phyloP scores from a whole-genome alignment of 2,329 filamentous ascomycete genomes.

The Cordyceps javanica region DNA sequence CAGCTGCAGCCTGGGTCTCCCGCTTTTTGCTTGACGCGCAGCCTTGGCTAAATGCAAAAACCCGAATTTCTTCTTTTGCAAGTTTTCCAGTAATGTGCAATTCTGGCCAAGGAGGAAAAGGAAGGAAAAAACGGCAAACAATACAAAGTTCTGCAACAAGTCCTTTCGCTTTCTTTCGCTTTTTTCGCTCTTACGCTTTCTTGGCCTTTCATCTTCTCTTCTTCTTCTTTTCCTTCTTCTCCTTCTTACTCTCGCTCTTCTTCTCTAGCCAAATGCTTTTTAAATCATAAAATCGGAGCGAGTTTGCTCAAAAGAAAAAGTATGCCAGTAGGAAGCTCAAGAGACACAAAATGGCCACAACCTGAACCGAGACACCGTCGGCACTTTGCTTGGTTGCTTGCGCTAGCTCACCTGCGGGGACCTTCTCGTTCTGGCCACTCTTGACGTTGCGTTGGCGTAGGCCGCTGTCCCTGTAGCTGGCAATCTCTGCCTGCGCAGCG shows the following conservation, averaged over 20 bases:
- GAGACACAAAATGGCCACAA: conserved; percentile 77
- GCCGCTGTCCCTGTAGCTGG: conserved; percentile 64
- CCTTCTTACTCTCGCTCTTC: neutral
- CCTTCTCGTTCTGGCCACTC: conserved; percentile 42
- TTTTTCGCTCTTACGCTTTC: neutral
- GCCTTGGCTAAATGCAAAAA: neutral
- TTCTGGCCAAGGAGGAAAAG: neutral
- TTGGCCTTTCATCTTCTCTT: neutral
- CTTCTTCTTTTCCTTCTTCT: neutral
- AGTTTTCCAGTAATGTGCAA: conserved; percentile 4
- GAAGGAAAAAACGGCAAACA: neutral
- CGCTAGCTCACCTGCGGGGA: conserved; percentile 41
- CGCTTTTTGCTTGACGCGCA: neutral
- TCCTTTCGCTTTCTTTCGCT: no score
- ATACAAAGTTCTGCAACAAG: neutral
- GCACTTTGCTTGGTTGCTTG: conserved; percentile 49
- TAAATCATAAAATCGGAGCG: neutral
- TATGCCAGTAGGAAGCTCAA: conserved; percentile 91
- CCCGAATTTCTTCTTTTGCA: neutral
- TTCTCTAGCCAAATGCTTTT: neutral
- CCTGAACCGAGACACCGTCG: conserved; percentile 80
- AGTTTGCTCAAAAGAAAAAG: conserved; percentile 70
- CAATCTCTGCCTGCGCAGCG: conserved; percentile 68
- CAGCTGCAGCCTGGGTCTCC: neutral
- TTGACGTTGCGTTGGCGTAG: conserved; percentile 73